These are phyloP conservation scores for Corchorus olitorius DNA, from an alignment of 345 rosid species.

Conservation along the genomic window DNA sequence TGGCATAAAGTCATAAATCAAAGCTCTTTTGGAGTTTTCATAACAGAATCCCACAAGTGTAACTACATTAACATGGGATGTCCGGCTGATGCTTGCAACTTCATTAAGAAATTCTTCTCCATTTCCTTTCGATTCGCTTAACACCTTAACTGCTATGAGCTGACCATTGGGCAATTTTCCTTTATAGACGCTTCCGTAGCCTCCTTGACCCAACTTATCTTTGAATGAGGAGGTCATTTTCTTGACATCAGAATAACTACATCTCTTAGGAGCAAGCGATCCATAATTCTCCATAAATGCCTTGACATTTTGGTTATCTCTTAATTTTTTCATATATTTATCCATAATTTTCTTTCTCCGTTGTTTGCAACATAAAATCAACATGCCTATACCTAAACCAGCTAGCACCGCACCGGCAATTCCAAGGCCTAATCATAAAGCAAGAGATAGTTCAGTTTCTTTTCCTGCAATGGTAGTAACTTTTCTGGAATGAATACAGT, in stretches of 20 bases:
- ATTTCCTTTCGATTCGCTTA: slow-evolving; percentile 11
- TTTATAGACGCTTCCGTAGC: slow-evolving; percentile 32
- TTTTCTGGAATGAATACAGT: too few relatives aligned
- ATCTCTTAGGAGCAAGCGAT: slow-evolving; percentile 17
- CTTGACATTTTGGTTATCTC: neutral
- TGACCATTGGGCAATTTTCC: slow-evolving; percentile 28
- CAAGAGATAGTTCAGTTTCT: slow-evolving; percentile 1
- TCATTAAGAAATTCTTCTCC: slow-evolving; percentile 13
- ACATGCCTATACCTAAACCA: slow-evolving; percentile 23
- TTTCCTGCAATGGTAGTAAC: neutral
- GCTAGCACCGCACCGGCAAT: slow-evolving; percentile 31
- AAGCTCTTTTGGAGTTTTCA: slow-evolving; percentile 20
- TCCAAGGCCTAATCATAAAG: slow-evolving; percentile 39
- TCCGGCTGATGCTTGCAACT: slow-evolving; percentile 18
- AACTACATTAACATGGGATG: slow-evolving; percentile 17
- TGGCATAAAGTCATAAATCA: slow-evolving; percentile 17
- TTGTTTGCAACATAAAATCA: slow-evolving; percentile 26
- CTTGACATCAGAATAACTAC: slow-evolving; percentile 19
- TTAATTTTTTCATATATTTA: neutral
- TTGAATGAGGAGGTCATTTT: slow-evolving; percentile 23
- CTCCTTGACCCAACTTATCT: slow-evolving; percentile 34
- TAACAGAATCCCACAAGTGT: slow-evolving; percentile 12
- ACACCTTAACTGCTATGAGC: slow-evolving; percentile 33
- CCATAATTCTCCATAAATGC: slow-evolving; percentile 14
- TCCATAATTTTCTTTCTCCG: slow-evolving; percentile 37